These are phyloP conservation scores for Borovskyia barvae DNA, from an alignment of 208 protist genomes.

Conservation along the genomic window DNA sequence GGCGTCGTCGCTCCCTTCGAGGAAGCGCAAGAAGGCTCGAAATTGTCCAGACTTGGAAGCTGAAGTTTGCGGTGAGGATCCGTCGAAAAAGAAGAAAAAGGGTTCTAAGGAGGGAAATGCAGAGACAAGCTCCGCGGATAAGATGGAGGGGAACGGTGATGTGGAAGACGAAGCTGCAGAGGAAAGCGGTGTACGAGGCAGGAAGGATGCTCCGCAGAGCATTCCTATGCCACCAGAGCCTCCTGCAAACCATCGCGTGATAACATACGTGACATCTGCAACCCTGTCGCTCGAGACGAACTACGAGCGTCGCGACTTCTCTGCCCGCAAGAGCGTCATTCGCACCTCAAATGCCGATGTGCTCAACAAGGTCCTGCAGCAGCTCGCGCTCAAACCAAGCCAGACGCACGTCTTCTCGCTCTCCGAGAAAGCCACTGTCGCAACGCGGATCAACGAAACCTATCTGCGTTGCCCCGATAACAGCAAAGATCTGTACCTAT, in stretches of 20 bases:
- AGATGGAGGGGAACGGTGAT: background rate
- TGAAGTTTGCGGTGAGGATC: no score
- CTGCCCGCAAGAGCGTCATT: constrained; percentile 72
- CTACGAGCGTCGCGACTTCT: constrained; percentile 75
- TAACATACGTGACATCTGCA: constrained; percentile 87
- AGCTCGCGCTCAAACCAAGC: constrained; percentile 73
- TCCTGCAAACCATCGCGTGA: constrained; percentile 48
- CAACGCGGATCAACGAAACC: constrained; percentile 84
- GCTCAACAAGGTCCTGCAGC: constrained; percentile 60
- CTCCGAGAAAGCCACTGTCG: constrained; percentile 61
- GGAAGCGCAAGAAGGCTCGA: constrained; percentile 29
- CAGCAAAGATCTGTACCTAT: constrained; percentile 96
- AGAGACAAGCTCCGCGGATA: constrained; percentile 11
- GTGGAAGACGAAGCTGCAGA: constrained; percentile 15
- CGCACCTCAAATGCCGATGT: constrained; percentile 80
- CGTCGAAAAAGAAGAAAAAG: constrained; percentile 18
- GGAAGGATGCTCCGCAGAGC: constrained; percentile 67
- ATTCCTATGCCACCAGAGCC: constrained; percentile 82
- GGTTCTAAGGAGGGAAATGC: constrained; percentile 20
- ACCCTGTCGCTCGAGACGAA: constrained; percentile 92
- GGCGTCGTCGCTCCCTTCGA: background rate
- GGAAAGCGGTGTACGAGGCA: background rate
- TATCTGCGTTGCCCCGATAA: constrained; percentile 90
- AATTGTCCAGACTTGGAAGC: no score
- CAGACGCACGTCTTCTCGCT: constrained; percentile 87